Evolutionary conservation across 108 stramenopile species (phyloP).

Genomic region (Nitzschia inconspicua): DNA sequence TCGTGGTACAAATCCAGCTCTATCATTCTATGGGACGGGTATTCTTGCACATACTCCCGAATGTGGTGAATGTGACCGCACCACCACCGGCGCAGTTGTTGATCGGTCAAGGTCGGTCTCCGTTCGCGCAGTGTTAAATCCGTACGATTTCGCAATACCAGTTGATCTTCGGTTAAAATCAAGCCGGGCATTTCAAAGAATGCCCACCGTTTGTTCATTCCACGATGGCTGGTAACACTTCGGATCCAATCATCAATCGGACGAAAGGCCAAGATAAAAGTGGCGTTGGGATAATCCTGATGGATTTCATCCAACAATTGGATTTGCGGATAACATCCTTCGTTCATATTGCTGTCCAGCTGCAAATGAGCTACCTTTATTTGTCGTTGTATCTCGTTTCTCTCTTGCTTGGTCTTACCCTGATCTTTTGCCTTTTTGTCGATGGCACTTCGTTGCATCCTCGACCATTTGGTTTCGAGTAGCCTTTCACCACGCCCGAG

Average conservation of each 20-base stretch:
- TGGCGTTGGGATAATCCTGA: conserved; percentile 21
- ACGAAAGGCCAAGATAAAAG: conserved; percentile 17
- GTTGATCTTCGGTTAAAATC: neutral
- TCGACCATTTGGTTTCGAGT: neutral
- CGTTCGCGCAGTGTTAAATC: no score
- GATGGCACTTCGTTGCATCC: neutral
- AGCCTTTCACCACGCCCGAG: neutral
- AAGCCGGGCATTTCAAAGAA: neutral
- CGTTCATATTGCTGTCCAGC: neutral
- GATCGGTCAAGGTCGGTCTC: neutral
- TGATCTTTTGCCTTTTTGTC: neutral
- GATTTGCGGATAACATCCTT: conserved; percentile 24
- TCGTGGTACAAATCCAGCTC: conserved; percentile 8
- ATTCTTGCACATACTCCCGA: conserved; percentile 2
- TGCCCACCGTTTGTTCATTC: neutral
- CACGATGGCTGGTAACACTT: neutral
- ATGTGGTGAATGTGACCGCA: conserved; percentile 4
- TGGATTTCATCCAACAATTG: conserved; percentile 19
- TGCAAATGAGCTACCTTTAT: neutral
- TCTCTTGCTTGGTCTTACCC: neutral
- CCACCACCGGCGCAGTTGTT: conserved; percentile 6
- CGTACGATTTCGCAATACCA: no score
- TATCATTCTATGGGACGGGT: conserved; percentile 14
- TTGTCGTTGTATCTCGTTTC: neutral
- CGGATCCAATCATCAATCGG: neutral